Percentiles rank a stretch among this genome's conserved stretches.
Conservation (phyloP, 257 asterid species). For the Leptodermis oblonga region DNA sequence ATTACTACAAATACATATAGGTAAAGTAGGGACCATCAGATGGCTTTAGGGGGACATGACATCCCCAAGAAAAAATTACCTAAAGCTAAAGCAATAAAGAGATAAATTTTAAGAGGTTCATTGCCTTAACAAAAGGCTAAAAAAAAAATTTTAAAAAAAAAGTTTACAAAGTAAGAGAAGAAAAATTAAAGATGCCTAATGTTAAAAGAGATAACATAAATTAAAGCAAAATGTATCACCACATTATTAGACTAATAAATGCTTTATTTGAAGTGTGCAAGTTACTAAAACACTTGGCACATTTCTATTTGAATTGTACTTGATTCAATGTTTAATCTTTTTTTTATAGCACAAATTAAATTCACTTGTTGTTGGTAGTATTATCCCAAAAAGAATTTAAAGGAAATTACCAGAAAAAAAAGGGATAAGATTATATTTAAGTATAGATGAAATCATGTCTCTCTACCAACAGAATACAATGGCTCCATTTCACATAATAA, state of each 20-base stretch:
- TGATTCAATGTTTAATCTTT: not conserved
- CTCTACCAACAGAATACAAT: no score
- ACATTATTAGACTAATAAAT: conserved; percentile 10
- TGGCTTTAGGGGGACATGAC: conserved; percentile 25
- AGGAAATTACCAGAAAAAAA: no score
- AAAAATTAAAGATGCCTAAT: not conserved
- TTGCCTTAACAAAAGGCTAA: not conserved
- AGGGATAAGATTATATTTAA: no score
- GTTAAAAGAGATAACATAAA: conserved; percentile 18
- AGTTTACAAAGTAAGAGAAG: not conserved
- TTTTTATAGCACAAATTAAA: not conserved
- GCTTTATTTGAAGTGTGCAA: conserved; percentile 25
- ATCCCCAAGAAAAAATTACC: conserved; percentile 3
- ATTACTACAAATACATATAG: not conserved
- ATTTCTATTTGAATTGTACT: not conserved
- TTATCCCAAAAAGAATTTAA: no score
- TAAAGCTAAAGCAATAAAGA: no score
- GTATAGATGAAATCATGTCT: no score
- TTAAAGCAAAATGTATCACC: conserved; percentile 11
- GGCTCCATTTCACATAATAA: no score
- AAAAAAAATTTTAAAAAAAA: no score
- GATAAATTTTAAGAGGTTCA: not conserved
- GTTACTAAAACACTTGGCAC: conserved; percentile 17
- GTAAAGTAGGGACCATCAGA: conserved; percentile 9
- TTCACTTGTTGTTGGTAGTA: no score